Percentiles rank a stretch among this genome's conserved stretches.
phyloP scores from a whole-genome alignment of 2,329 filamentous ascomycete genomes.

The Fusarium nodosum region DNA sequence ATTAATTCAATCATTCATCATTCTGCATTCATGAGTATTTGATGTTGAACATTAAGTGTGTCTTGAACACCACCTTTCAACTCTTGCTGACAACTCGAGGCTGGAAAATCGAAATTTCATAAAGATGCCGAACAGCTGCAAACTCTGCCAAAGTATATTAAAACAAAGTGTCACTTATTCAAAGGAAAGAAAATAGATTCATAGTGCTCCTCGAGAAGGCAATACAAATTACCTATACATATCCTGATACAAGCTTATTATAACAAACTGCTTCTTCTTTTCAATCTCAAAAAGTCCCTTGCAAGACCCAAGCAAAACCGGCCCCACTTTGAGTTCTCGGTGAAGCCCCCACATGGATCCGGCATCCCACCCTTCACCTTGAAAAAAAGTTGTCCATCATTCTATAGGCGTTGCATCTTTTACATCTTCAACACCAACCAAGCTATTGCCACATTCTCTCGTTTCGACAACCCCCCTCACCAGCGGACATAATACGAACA shows the following conservation, averaged over 20 bases:
- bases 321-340: constrained; percentile 32
- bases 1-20: neutral
- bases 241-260: neutral
- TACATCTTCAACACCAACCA: constrained; percentile 39
- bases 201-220: accelerated
- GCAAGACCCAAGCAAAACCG: constrained; percentile 8
- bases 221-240: too few relatives aligned
- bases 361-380: constrained; percentile 44
- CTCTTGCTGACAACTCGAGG: neutral
- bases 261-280: neutral
- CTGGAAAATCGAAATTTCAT: neutral
- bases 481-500: neutral
- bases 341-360: constrained; percentile 44
- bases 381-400: constrained; percentile 46
- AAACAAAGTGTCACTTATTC: neutral
- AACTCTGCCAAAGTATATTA: neutral
- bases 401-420: constrained; percentile 18
- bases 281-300: constrained; percentile 15
- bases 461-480: neutral
- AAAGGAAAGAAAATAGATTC: neutral
- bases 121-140: neutral
- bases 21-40: neutral
- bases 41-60: too few relatives aligned
- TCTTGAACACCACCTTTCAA: neutral
- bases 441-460: constrained; percentile 12